Conservation (phyloP, 768 basidiomycete species). For the Collybia sordida region DNA sequence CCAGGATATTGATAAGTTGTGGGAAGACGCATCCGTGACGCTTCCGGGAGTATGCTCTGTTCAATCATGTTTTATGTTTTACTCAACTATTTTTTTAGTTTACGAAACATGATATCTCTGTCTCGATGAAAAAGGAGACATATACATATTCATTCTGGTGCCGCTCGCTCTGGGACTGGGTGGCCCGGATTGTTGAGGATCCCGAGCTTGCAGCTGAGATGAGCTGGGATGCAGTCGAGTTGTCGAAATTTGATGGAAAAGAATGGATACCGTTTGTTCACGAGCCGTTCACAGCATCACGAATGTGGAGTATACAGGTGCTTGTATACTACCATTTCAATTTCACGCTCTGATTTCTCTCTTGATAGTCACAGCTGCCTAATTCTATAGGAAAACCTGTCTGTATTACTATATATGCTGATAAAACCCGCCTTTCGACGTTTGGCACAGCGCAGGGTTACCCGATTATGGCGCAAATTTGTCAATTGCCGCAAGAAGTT, state of each 20-base stretch:
- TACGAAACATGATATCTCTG: not conserved
- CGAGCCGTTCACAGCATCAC: not conserved
- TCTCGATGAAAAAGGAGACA: conserved; percentile 4
- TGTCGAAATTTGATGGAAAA: conserved; percentile 4
- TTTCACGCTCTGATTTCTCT: not conserved
- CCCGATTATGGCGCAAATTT: conserved; percentile 29
- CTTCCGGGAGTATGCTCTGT: no score
- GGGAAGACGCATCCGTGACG: no score
- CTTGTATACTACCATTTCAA: not conserved
- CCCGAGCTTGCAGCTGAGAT: not conserved
- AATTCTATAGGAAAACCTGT: conserved; percentile 22
- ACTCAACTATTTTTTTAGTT: no score
- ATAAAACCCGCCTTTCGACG: conserved; percentile 34
- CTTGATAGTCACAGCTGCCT: conserved; percentile 13
- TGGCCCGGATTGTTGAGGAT: not conserved
- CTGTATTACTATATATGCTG: conserved; percentile 33
- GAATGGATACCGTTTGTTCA: conserved; percentile 1
- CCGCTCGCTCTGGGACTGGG: not conserved
- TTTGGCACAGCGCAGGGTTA: conserved; percentile 35
- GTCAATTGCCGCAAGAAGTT: conserved; percentile 28
- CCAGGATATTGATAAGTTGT: no score
- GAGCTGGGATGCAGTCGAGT: not conserved
- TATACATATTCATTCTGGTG: conserved; percentile 2
- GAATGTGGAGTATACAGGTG: conserved; percentile 9
- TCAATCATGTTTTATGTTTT: no score